Percentiles rank a stretch among this genome's conserved stretches.
Conservation (phyloP, 345 rosid genomes). For the Populus ilicifolia region DNA sequence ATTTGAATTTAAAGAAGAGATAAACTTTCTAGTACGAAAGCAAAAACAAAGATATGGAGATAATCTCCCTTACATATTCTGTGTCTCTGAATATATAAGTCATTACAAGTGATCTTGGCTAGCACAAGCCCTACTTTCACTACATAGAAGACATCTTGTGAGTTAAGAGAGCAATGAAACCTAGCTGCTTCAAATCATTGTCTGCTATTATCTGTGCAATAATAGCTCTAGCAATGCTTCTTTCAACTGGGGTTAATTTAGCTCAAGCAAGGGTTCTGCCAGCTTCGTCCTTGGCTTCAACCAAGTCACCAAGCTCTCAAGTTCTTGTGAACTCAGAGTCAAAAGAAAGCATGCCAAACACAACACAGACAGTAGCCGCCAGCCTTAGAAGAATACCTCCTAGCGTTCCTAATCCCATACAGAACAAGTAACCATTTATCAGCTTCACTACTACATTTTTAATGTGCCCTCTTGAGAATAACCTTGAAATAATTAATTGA, state of each 20-base stretch:
- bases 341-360: not conserved
- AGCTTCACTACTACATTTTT: not conserved
- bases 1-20: not conserved
- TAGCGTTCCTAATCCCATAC: conserved; percentile 1
- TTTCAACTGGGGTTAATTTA: not conserved
- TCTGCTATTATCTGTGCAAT: not conserved
- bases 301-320: not conserved
- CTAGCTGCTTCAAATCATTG: not conserved
- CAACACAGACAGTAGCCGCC: not conserved
- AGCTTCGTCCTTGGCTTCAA: not conserved
- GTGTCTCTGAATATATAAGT: no score
- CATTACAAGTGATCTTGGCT: not conserved
- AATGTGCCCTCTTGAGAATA: not conserved
- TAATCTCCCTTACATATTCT: no score
- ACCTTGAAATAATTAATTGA: not conserved
- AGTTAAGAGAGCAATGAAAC: not conserved
- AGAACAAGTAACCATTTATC: conserved; percentile 2
- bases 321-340: not conserved
- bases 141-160: not conserved
- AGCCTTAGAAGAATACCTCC: conserved; percentile 11
- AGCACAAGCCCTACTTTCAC: not conserved
- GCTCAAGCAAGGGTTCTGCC: not conserved
- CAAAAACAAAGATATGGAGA: no score
- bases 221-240: not conserved
- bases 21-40: no score